phyloP scores from a whole-genome alignment of 331 rosid genomes.

The Rosa hybrid region DNA sequence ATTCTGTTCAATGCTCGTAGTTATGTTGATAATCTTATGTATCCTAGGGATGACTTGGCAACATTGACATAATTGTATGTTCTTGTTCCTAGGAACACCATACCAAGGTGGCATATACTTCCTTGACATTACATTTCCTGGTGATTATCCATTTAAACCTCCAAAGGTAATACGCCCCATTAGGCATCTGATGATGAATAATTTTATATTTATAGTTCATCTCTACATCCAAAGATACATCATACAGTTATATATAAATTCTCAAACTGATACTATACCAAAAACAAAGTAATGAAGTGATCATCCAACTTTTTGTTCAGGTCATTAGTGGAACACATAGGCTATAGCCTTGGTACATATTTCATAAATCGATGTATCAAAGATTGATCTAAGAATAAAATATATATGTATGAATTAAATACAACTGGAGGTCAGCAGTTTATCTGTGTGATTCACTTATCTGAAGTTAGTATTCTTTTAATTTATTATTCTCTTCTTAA shows the following conservation, averaged over 20 bases:
- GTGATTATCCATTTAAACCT: slow-evolving; percentile 86
- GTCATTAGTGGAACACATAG: background rate
- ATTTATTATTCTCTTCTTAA: background rate
- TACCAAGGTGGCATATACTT: slow-evolving; percentile 87
- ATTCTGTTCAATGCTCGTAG: background rate
- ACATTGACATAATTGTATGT: slow-evolving; percentile 16
- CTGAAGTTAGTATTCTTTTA: slow-evolving; percentile 3
- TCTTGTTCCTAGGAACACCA: slow-evolving; percentile 66
- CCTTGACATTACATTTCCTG: slow-evolving; percentile 75
- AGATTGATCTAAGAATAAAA: background rate
- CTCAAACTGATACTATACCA: background rate
- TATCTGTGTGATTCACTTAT: background rate
- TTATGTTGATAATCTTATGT: background rate
- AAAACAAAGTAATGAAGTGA: background rate
- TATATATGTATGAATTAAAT: background rate
- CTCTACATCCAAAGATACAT: background rate
- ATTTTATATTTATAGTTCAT: background rate
- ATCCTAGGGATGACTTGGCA: slow-evolving; percentile 1
- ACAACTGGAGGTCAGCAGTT: background rate
- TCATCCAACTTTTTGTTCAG: background rate
- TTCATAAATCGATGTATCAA: background rate
- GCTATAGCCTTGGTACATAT: background rate
- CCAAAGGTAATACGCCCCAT: slow-evolving; percentile 42
- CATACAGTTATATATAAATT: background rate
- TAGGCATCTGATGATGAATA: background rate